Conservation (phyloP, 345 rosid genomes). For the Leavenworthia alabamica region DNA sequence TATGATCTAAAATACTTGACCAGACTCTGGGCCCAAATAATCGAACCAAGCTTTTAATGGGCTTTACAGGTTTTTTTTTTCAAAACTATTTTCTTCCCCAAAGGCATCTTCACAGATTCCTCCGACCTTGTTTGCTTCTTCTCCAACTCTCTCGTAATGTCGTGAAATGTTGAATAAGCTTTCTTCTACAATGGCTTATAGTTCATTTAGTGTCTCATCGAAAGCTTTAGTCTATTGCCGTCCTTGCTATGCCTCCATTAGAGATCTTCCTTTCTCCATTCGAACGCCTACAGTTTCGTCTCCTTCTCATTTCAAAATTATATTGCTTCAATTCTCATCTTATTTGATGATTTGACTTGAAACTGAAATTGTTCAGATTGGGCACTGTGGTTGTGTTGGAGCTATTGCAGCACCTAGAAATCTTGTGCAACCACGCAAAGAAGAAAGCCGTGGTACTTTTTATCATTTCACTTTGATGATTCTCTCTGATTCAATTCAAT, state of each 20-base stretch:
- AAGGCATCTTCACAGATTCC: slow-evolving; percentile 11
- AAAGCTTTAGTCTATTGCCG: slow-evolving; percentile 29
- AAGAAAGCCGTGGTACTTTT: slow-evolving; percentile 26
- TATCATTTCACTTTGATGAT: background rate
- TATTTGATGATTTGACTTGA: background rate
- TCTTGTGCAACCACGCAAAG: slow-evolving; percentile 25
- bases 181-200: slow-evolving; percentile 26
- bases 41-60: background rate
- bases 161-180: slow-evolving; percentile 20
- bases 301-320: background rate
- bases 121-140: background rate
- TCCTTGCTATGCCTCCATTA: slow-evolving; percentile 30
- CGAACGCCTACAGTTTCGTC: slow-evolving; percentile 27
- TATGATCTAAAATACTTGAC: background rate
- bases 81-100: background rate
- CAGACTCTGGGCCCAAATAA: background rate
- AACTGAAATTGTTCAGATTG: slow-evolving; percentile 22
- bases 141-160: slow-evolving; percentile 10
- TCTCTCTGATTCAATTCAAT: background rate
- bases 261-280: slow-evolving; percentile 33
- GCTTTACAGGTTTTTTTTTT: background rate
- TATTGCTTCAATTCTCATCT: too few relatives aligned
- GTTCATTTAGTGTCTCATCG: slow-evolving; percentile 18
- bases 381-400: slow-evolving; percentile 30
- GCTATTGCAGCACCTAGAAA: slow-evolving; percentile 24